Percentiles rank a stretch among this genome's conserved stretches.
phyloP scores from a whole-genome alignment of 108 stramenopile species.

The Cyclotella choctawhatcheeana region DNA sequence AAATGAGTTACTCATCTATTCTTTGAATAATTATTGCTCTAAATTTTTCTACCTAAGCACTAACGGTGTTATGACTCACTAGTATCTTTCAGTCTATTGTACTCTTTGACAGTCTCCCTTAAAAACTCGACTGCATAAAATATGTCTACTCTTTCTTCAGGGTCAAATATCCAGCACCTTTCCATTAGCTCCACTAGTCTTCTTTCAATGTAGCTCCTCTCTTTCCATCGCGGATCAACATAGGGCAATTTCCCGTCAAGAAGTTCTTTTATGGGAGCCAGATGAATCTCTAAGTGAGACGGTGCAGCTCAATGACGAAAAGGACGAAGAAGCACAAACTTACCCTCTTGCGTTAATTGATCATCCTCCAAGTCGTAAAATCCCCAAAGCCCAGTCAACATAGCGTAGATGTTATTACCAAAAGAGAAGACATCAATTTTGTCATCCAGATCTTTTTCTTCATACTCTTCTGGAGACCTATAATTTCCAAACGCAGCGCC shows the following conservation, averaged over 20 bases:
- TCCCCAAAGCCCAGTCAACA: constrained; percentile 63
- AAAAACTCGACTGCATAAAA: constrained; percentile 66
- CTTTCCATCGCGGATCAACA: constrained; percentile 73
- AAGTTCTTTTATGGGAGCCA: too few relatives aligned
- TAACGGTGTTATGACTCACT: too few relatives aligned
- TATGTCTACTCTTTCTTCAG: constrained; percentile 68
- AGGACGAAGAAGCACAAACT: too few relatives aligned
- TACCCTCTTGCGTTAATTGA: constrained; percentile 53
- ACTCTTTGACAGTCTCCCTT: constrained; percentile 48
- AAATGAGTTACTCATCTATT: too few relatives aligned
- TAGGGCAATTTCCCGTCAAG: constrained; percentile 57
- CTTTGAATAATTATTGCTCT: too few relatives aligned
- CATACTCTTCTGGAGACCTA: constrained; percentile 71
- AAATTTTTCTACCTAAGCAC: too few relatives aligned
- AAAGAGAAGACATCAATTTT: constrained; percentile 80
- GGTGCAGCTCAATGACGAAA: too few relatives aligned
- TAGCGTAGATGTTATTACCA: constrained; percentile 75
- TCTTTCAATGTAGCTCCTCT: constrained; percentile 61
- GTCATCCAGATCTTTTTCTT: constrained; percentile 57
- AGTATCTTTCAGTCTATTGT: constrained; percentile 19
- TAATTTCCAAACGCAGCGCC: constrained; percentile 64
- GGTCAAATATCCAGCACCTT: constrained; percentile 69
- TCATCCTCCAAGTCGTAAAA: constrained; percentile 75
- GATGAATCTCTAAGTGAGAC: too few relatives aligned
- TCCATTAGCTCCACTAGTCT: constrained; percentile 78